A percentile compares a stretch with the other conserved stretches of the same genome.
These are phyloP conservation scores for Amanita phalloides DNA, from an alignment of 768 basidiomycete genomes.

Conservation along the genomic window DNA sequence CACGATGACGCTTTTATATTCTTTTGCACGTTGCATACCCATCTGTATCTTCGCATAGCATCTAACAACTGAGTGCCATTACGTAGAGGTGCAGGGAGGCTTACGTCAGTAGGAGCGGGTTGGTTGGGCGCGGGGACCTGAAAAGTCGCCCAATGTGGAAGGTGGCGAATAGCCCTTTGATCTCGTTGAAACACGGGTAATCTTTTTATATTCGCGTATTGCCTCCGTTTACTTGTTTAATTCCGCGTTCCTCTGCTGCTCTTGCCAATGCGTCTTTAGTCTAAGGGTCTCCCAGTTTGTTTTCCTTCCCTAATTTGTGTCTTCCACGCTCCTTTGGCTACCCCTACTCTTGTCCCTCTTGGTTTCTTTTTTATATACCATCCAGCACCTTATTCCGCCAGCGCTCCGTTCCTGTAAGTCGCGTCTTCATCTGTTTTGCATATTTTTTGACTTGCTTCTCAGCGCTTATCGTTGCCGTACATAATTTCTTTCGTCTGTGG, in stretches of 20 bases:
- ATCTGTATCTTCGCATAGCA: constrained; percentile 12
- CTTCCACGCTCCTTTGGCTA: constrained; percentile 7
- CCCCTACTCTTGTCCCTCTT: constrained; percentile 5
- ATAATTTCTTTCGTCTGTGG: constrained; percentile 16
- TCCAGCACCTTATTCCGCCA: background rate
- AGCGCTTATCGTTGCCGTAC: constrained; percentile 4
- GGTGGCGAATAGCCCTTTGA: constrained; percentile 21
- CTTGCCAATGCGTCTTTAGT: constrained; percentile 9
- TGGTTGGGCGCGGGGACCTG: constrained; percentile 23
- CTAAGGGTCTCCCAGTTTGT: constrained; percentile 12
- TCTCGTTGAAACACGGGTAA: constrained; percentile 29
- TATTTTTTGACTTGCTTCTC: constrained; percentile 16
- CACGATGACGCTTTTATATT: constrained; percentile 36
- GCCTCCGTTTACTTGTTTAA: constrained; percentile 18
- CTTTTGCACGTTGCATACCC: constrained; percentile 6
- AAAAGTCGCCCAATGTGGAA: constrained; percentile 14
- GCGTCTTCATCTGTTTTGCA: constrained; percentile 9
- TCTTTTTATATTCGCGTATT: constrained; percentile 17
- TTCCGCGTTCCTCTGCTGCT: constrained; percentile 12
- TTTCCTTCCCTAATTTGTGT: constrained; percentile 4
- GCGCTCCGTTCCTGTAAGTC: constrained; percentile 14
- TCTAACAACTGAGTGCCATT: constrained; percentile 9
- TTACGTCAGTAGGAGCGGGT: constrained; percentile 12
- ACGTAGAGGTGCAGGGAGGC: background rate
- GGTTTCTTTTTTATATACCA: background rate